Evolutionary conservation across 129 eudicot species (phyloP).

Genomic region (Saposhnikovia divaricata): DNA sequence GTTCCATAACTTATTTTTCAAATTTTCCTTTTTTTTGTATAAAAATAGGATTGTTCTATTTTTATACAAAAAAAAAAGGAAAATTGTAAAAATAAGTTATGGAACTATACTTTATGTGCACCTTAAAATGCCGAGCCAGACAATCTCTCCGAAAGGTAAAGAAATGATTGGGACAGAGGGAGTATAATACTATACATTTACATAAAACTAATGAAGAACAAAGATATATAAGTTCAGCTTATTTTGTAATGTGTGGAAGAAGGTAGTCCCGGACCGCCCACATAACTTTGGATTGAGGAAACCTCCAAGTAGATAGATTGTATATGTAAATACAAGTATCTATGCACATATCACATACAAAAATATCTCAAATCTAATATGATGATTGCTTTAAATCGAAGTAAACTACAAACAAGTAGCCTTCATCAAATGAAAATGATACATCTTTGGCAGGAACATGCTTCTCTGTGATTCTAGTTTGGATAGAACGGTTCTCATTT

Average conservation of each 20-base stretch:
- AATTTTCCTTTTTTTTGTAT: too few species aligned
- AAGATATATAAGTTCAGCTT: neutral
- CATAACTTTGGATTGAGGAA: neutral
- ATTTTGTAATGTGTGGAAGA: neutral
- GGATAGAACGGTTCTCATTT: neutral
- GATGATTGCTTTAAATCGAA: neutral
- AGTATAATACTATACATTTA: neutral
- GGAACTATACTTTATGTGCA: too few species aligned
- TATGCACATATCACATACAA: neutral
- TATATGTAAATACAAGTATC: neutral
- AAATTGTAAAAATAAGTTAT: too few species aligned
- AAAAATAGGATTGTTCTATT: too few species aligned
- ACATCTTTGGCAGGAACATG: neutral
- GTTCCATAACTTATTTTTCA: too few species aligned
- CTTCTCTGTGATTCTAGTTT: neutral
- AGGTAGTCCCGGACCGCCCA: neutral
- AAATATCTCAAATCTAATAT: neutral
- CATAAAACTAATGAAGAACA: neutral
- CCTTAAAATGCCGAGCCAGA: too few species aligned
- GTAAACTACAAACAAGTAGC: neutral
- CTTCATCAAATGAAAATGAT: neutral
- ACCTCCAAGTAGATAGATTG: neutral
- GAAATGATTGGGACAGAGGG: too few species aligned
- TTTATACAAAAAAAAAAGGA: too few species aligned
- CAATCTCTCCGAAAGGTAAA: too few species aligned